These are phyloP conservation scores for Fusarium nematophilum DNA, from an alignment of 2,329 filamentous ascomycete species.

Conservation along the genomic window DNA sequence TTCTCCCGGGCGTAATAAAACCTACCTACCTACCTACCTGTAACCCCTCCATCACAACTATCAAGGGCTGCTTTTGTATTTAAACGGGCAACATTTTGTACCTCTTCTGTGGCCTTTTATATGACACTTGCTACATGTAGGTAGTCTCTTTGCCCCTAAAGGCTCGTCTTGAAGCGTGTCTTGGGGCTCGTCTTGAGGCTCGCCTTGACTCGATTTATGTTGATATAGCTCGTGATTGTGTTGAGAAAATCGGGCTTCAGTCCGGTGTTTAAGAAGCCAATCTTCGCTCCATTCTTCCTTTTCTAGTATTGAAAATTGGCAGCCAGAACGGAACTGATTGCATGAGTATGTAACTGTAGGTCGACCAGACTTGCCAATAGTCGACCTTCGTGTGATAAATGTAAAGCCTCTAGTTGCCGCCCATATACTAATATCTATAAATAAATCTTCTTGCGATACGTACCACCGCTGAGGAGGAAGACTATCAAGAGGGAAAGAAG, in stretches of 20 bases:
- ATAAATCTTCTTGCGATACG: background rate
- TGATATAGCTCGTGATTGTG: slow-evolving; percentile 1
- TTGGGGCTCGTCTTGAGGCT: no score
- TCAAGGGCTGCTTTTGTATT: background rate
- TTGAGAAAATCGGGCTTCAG: slow-evolving; percentile 3
- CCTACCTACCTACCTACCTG: no score
- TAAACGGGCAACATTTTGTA: background rate
- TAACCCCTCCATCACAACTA: no score
- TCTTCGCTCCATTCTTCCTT: no score
- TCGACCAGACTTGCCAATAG: background rate
- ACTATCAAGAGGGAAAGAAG: background rate
- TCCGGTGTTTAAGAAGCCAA: slow-evolving; percentile 2
- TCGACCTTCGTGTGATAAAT: background rate
- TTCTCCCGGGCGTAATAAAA: no score
- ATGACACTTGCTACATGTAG: slow-evolving; percentile 2
- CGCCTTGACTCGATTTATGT: background rate
- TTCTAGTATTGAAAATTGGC: slow-evolving; percentile 3
- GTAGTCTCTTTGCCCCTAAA: background rate
- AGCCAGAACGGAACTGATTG: slow-evolving; percentile 1
- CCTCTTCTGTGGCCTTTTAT: background rate
- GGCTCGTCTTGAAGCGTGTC: no score
- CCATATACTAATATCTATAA: background rate
- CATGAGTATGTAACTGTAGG: background rate
- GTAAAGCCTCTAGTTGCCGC: background rate
- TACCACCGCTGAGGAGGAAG: background rate